A percentile compares a stretch with the other conserved stretches of the same genome.
These are phyloP conservation scores for Saprolegnia diclina DNA, from an alignment of 352 stramenopile species.

Conservation along the genomic window DNA sequence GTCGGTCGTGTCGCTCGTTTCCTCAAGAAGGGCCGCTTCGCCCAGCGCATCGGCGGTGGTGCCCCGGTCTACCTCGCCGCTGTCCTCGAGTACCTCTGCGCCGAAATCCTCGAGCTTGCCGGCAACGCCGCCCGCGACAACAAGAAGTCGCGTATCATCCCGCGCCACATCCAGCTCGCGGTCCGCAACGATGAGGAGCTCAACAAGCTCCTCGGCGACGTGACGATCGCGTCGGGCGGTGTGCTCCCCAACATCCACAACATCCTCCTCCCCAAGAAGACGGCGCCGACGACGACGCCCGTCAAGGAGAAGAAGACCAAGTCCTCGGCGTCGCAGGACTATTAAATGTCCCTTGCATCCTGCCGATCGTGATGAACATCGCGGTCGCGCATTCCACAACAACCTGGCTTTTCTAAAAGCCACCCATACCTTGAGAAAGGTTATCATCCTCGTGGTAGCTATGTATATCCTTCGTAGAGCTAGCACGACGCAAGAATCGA, in stretches of 20 bases:
- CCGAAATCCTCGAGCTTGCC: slow-evolving; percentile 88
- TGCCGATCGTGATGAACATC: too few relatives aligned
- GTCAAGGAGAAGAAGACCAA: slow-evolving; percentile 50
- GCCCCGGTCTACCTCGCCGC: slow-evolving; percentile 92
- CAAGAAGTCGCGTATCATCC: slow-evolving; percentile 96
- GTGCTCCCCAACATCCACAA: slow-evolving; percentile 93
- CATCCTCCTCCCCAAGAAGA: slow-evolving; percentile 82
- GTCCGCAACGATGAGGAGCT: slow-evolving; percentile 91
- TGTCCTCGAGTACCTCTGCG: slow-evolving; percentile 87
- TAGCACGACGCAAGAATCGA: too few relatives aligned
- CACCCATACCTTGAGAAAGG: not conserved
- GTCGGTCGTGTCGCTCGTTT: slow-evolving; percentile 93
- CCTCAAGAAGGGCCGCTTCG: slow-evolving; percentile 89
- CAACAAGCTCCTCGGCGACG: slow-evolving; percentile 88
- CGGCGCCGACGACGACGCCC: slow-evolving; percentile 27
- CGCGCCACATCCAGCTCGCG: slow-evolving; percentile 94
- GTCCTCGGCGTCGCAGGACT: slow-evolving; percentile 49
- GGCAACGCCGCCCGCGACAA: slow-evolving; percentile 90
- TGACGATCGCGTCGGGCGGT: slow-evolving; percentile 92
- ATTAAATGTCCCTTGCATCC: slow-evolving; percentile 32
- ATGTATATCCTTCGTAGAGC: too few relatives aligned
- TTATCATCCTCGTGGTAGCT: too few relatives aligned
- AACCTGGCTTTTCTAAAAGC: slow-evolving; percentile 13
- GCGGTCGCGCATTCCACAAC: not conserved
- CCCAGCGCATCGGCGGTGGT: slow-evolving; percentile 86